Evolutionary conservation across 371 early-diverging fungal genomes (phyloP).

Genomic region (Haplosporangium sp.): DNA sequence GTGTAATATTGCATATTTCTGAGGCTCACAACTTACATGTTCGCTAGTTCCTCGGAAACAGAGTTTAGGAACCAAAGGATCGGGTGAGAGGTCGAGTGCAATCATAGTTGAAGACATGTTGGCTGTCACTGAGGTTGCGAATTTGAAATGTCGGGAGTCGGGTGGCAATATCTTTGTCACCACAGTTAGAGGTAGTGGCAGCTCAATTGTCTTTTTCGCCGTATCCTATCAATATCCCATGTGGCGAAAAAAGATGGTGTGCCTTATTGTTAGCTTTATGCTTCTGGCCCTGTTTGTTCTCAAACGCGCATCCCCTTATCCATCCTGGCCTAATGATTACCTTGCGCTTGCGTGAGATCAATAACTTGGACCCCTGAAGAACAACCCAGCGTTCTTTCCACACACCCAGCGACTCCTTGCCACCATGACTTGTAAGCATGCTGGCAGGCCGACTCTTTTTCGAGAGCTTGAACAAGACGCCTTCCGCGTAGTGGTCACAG

Average conservation of each 20-base stretch:
- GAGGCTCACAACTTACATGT: conserved; percentile 18
- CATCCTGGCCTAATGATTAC: conserved; percentile 10
- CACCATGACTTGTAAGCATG: conserved; percentile 19
- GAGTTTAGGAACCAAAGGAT: conserved; percentile 31
- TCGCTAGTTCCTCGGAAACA: conserved; percentile 44
- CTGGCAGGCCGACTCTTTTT: conserved; percentile 44
- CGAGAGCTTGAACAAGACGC: conserved; percentile 41
- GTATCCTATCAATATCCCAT: conserved; percentile 19
- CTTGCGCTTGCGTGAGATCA: conserved; percentile 48
- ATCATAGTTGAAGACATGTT: conserved; percentile 33
- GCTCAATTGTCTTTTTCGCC: conserved; percentile 31
- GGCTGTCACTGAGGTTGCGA: conserved; percentile 3
- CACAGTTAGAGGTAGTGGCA: conserved; percentile 26
- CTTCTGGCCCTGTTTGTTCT: too few species aligned
- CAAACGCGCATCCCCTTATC: too few species aligned
- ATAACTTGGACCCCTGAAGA: conserved; percentile 35
- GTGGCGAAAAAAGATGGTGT: too few species aligned
- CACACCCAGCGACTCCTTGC: conserved; percentile 28
- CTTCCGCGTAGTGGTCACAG: conserved; percentile 48
- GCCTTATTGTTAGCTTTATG: too few species aligned
- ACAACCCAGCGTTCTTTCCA: conserved; percentile 56
- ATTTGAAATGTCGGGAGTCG: conserved; percentile 18
- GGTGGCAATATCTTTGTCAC: conserved; percentile 14
- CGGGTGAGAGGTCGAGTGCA: conserved; percentile 19
- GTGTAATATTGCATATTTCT: not conserved